These are phyloP conservation scores for Leptographium radiaticola DNA, from an alignment of 2,329 filamentous ascomycete species.

Conservation along the genomic window DNA sequence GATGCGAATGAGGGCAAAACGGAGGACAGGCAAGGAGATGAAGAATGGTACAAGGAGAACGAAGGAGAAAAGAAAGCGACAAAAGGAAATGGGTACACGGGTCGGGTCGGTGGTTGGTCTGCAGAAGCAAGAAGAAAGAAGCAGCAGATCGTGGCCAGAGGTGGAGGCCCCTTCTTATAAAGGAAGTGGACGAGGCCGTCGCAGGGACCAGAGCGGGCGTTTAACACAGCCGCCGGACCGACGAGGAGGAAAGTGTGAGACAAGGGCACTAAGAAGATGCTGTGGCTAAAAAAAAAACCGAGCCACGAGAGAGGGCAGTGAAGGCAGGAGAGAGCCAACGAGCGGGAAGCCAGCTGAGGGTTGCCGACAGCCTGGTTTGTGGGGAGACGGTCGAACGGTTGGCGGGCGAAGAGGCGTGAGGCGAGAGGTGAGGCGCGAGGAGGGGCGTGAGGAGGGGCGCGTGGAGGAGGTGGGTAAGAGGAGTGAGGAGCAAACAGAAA, in stretches of 20 bases:
- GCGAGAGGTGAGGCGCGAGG: not conserved
- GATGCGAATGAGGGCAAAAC: slow-evolving; percentile 9
- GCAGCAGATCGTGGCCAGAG: slow-evolving; percentile 16
- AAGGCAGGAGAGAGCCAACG: not conserved
- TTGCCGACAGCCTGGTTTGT: not conserved
- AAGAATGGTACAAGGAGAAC: not conserved
- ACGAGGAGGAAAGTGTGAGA: not conserved
- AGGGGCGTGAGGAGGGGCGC: too few relatives aligned
- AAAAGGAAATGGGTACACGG: slow-evolving; percentile 10
- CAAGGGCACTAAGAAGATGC: not conserved
- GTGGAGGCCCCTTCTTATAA: not conserved
- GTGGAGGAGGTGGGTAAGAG: too few relatives aligned
- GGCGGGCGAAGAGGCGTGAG: not conserved
- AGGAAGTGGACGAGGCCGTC: not conserved
- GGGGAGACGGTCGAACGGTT: not conserved
- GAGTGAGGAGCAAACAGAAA: not conserved
- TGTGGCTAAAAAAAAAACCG: slow-evolving; percentile 1
- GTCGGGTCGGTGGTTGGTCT: not conserved
- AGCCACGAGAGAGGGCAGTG: slow-evolving; percentile 17
- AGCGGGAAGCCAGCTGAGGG: not conserved
- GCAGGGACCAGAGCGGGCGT: slow-evolving; percentile 17
- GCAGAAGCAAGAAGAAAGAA: slow-evolving; percentile 16
- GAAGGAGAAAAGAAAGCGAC: slow-evolving; percentile 17
- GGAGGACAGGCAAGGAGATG: slow-evolving; percentile 1
- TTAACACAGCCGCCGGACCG: slow-evolving; percentile 2